Evolutionary conservation across 805 yeast species (phyloP).

Genomic region (Saccharomycopsis fermentans): DNA sequence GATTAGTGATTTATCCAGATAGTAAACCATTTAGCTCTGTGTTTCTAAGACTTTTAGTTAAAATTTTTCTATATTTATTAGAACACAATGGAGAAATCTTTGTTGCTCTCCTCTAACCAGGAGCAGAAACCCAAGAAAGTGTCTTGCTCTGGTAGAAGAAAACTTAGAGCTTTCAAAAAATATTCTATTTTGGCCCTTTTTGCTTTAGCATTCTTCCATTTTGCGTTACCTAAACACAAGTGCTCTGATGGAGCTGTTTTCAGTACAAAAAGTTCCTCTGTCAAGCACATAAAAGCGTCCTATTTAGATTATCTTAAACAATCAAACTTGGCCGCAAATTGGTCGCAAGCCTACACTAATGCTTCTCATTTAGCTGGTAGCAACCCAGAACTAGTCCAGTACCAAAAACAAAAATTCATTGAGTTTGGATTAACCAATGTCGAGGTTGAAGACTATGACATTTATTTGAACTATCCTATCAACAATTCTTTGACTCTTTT

Average conservation of each 20-base stretch:
- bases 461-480: constrained; percentile 55
- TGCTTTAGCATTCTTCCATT: not conserved
- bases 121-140: not conserved
- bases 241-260: not conserved
- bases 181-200: not conserved
- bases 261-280: not conserved
- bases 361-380: constrained; percentile 53
- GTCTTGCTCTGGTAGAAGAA: not conserved
- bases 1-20: no score
- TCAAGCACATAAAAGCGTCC: not conserved
- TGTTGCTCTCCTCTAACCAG: not conserved
- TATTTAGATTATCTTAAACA: constrained; percentile 23
- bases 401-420: constrained; percentile 47
- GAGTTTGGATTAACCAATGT: constrained; percentile 48
- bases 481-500: constrained; percentile 39
- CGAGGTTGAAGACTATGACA: constrained; percentile 45
- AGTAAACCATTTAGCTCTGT: no score
- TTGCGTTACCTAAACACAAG: not conserved
- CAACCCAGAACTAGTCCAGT: constrained; percentile 39
- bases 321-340: constrained; percentile 36
- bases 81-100: not conserved
- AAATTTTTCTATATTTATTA: no score
- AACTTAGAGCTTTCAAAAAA: not conserved
- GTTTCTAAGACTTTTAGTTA: no score
- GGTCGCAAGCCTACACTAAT: constrained; percentile 43